Evolutionary conservation across 1,139 yeast species (phyloP).

Genomic region (Blastobotrys arbuscula): DNA sequence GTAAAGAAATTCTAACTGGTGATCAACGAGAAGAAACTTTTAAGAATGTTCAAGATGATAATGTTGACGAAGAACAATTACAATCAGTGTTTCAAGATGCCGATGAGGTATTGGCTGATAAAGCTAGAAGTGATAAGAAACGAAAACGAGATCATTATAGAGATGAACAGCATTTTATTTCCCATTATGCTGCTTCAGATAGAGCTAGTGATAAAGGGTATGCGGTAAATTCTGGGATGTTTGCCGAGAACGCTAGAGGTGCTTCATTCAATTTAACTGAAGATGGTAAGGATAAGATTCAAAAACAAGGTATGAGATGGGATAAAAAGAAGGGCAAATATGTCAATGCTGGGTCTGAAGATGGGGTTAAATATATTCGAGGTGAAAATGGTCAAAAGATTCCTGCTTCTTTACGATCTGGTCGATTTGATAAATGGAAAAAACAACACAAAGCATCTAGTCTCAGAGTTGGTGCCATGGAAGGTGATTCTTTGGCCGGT

Average conservation of each 20-base stretch:
- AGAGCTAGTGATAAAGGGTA: slow-evolving; percentile 80
- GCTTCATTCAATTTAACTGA: slow-evolving; percentile 82
- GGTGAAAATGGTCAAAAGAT: slow-evolving; percentile 93
- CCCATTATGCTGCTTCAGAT: slow-evolving; percentile 83
- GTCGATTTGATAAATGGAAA: slow-evolving; percentile 90
- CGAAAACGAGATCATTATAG: slow-evolving; percentile 40
- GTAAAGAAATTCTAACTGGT: slow-evolving; percentile 30
- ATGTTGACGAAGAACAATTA: slow-evolving; percentile 32
- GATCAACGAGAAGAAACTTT: slow-evolving; percentile 17
- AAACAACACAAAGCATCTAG: slow-evolving; percentile 53
- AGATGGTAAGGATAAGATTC: slow-evolving; percentile 54
- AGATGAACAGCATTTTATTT: slow-evolving; percentile 79
- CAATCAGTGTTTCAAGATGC: slow-evolving; percentile 25
- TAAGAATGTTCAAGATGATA: slow-evolving; percentile 14
- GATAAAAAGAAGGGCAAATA: slow-evolving; percentile 92
- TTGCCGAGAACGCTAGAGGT: slow-evolving; percentile 74
- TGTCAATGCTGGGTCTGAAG: slow-evolving; percentile 71
- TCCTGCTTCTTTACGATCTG: slow-evolving; percentile 89
- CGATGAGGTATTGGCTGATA: slow-evolving; percentile 6
- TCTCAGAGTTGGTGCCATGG: slow-evolving; percentile 52
- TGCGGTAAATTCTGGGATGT: slow-evolving; percentile 42
- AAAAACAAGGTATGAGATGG: slow-evolving; percentile 79
- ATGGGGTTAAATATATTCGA: slow-evolving; percentile 64
- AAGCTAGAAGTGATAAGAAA: slow-evolving; percentile 7
- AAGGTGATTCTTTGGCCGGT: slow-evolving; percentile 34